Evolutionary conservation across 2,329 filamentous ascomycete species (phyloP).

Genomic region (Huntiella decipiens): DNA sequence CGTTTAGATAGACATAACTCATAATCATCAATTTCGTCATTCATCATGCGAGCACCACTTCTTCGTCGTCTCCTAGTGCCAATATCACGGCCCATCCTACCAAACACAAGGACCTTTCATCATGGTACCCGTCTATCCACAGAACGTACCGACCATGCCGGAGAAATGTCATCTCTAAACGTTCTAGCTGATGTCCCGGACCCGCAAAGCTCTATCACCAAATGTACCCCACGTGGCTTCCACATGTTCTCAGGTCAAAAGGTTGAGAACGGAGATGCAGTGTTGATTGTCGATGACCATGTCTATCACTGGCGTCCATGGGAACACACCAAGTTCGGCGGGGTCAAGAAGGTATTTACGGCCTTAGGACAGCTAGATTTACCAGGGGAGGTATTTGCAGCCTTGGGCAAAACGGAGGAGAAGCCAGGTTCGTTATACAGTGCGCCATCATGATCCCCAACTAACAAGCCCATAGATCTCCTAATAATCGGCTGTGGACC

Average conservation of each 20-base stretch:
- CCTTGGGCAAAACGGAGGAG: constrained; percentile 66
- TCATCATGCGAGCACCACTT: no score
- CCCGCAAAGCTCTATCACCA: constrained; percentile 68
- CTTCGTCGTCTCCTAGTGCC: no score
- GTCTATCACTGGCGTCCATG: constrained; percentile 81
- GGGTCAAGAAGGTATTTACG: constrained; percentile 41
- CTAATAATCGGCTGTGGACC: constrained; percentile 76
- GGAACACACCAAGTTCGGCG: constrained; percentile 22
- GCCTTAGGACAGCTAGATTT: constrained; percentile 67
- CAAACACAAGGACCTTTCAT: no score
- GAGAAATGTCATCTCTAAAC: constrained; percentile 32
- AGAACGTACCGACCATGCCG: background rate
- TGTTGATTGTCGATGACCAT: constrained; percentile 68
- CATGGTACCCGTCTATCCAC: no score
- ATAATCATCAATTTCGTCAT: no score
- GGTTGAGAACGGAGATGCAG: constrained; percentile 48
- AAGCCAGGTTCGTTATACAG: constrained; percentile 50
- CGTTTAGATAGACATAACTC: no score
- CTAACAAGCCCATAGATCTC: constrained; percentile 38
- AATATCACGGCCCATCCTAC: no score
- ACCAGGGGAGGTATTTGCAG: constrained; percentile 47
- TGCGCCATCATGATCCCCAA: constrained; percentile 2
- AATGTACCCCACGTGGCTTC: constrained; percentile 69
- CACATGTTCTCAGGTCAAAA: constrained; percentile 63
- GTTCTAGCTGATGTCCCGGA: constrained; percentile 56